A percentile compares a stretch with the other conserved stretches of the same genome.
phyloP scores from a whole-genome alignment of 257 asterid genomes.

The Penstemon eatonii region DNA sequence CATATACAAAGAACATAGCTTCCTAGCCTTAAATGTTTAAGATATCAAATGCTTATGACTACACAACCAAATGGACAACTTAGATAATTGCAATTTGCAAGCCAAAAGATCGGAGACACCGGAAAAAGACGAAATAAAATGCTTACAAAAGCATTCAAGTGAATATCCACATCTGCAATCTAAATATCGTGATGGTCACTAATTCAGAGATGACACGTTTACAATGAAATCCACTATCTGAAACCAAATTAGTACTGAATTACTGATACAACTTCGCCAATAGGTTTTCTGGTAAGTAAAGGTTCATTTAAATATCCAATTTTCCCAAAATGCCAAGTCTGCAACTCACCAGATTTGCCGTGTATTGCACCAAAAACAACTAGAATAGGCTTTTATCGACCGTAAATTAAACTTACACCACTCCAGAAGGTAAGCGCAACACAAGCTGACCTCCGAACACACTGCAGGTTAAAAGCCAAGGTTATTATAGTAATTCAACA shows the following conservation, averaged over 20 bases:
- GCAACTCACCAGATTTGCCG: conserved; percentile 23
- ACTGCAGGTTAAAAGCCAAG: conserved; percentile 40
- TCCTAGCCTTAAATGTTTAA: too few species aligned
- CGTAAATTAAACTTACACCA: conserved; percentile 48
- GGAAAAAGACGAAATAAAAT: too few species aligned
- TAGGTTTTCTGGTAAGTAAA: conserved; percentile 9
- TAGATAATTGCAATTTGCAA: too few species aligned
- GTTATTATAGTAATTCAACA: conserved; percentile 16
- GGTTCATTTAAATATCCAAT: conserved; percentile 20
- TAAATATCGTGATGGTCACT: conserved; percentile 1
- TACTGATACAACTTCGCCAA: conserved; percentile 27
- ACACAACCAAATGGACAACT: too few species aligned
- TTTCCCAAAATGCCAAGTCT: conserved; percentile 16
- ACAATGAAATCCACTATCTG: conserved; percentile 25
- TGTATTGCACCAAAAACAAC: conserved; percentile 23
- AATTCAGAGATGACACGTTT: conserved; percentile 20
- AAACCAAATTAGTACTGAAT: conserved; percentile 29
- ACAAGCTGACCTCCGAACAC: conserved; percentile 76
- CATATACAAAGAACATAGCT: too few species aligned
- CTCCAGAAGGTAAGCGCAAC: conserved; percentile 78
- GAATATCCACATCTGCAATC: too few species aligned
- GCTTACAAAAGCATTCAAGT: too few species aligned
- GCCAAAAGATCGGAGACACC: too few species aligned
- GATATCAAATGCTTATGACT: too few species aligned
- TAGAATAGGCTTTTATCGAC: conserved; percentile 18